Base-by-base conservation (phyloP, 192 early-diverging fungal genomes). In the Coemansia sp. region DNA sequence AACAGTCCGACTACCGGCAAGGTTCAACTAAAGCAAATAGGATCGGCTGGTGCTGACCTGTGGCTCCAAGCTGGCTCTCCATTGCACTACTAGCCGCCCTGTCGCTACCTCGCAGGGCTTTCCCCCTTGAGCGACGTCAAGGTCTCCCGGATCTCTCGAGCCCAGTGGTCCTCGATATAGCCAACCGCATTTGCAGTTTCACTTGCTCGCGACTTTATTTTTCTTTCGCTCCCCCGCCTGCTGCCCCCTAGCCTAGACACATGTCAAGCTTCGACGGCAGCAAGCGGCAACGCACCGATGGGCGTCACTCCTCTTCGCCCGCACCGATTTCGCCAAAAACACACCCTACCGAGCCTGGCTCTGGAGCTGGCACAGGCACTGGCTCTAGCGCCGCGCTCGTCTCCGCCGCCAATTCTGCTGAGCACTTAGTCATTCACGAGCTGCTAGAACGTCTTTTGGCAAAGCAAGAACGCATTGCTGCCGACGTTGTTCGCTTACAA, bases 211-310 rank as follows among this genome's bases (percentile, higher is more conserved):
- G 25, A 17, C 29, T 56, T 3, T n/a, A n/a, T 53, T 31, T 32
- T 56, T 35, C 54, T 17, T 36, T 31, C n/a, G 17, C 29, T 38
- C 54, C n/a, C 15, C 54, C 15, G 54, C 54, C 17, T 38, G 37
- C 37, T n/a, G 37, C 37, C 6, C 10, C 6, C 37, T 65, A 54
- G 39, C 27, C n/a, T 22, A 19, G 36, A 19, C 69, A 32, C 63
- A 82, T 82, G 80, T 68, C 76, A 12, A 65, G 60, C 15, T 60
- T 65, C 17, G 80, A 82, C 71, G 59, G 74, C 60, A 71, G 64
- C 51, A 82, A 82, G 58, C 71, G 80, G 38, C 80, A 67, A 24
- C 80, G 80, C 29, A 73, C 68, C n/a, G 75, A 74, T n/a, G 66
- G 70, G 63, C 53, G 45, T 25, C 57, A 71, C 60, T 43, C 77